Evolutionary conservation across 805 yeast species (phyloP), one percentile per base, ranked within the genome.

Genomic region (Kodamaea lidongshanica): DNA sequence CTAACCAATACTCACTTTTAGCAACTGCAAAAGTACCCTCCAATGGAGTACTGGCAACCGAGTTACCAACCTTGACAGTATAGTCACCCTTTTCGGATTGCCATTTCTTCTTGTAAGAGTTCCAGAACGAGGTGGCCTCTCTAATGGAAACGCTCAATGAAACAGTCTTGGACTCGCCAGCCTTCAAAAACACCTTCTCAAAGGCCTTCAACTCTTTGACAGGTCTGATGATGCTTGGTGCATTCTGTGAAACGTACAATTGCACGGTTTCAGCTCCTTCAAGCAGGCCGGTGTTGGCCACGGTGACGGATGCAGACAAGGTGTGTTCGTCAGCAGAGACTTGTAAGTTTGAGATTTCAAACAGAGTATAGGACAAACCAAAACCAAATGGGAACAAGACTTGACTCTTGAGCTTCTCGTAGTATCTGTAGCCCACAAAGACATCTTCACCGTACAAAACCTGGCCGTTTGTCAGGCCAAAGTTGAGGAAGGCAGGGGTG

Each of bases 361-460:
- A 77, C 0, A 61, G 40, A 12, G 81, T 68, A 56, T 75, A 77
- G 2, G 83, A 75, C 38, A 76, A 61, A 27, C 83, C 83, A 42
- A 51, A 63, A 4, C 83, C 83, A 50, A 77, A 78, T 24, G 81
- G 77, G 59, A 67, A 77, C 28, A 67, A 56, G 4, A 71, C 74
- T 16, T 61, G 60, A 23, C 50, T 54, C 38, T 67, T 61, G 20
- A 57, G 46, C 50, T 69, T 70, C 44, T 77, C 82, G 50, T 72
- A 78, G 56, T 55, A 73, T 36, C 74, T 58, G 58, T 77, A 76
- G 12, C 83, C 84, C 30, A 77, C 72, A 48, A 62, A 77, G 26
- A 77, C 70, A 45, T 76, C 81, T 49, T 78, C 85, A 35, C 83
- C 81, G 42, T 77, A 78, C 33, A 69, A 44, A 18, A 67, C 72